A percentile compares a stretch with the other conserved stretches of the same genome.
Conservation (phyloP, 345 rosid genomes). For the Eucalyptus cladocalyx region DNA sequence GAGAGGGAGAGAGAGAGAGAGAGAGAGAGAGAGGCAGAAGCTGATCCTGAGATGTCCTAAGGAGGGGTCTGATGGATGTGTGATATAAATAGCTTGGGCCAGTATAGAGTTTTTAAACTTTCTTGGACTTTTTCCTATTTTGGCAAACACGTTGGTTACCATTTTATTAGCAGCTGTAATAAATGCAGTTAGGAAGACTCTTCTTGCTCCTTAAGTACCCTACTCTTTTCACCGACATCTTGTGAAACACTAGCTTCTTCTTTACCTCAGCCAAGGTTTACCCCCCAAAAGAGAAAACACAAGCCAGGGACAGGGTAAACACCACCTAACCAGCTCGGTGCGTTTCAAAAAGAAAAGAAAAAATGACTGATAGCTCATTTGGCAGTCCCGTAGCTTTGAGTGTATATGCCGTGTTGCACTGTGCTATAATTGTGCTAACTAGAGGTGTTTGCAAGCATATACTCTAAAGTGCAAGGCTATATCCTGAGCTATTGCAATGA, state of each 20-base stretch:
- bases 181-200: slow-evolving; percentile 12
- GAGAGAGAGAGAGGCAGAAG: slow-evolving; percentile 11
- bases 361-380: not conserved
- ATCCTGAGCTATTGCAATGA: not conserved
- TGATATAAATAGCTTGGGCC: slow-evolving; percentile 44
- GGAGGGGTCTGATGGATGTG: slow-evolving; percentile 4
- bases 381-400: not conserved
- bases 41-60: slow-evolving; percentile 19
- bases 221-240: not conserved
- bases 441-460: not conserved
- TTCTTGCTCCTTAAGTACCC: slow-evolving; percentile 9
- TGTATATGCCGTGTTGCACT: not conserved
- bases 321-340: not conserved
- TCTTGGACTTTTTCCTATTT: slow-evolving; percentile 46
- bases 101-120: slow-evolving; percentile 21
- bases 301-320: not conserved
- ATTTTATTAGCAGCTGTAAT: slow-evolving; percentile 7
- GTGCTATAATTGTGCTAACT: not conserved
- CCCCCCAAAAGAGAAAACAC: not conserved
- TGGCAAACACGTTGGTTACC: slow-evolving; percentile 29
- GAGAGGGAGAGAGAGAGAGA: not conserved
- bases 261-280: not conserved
- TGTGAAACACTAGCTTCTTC: not conserved
- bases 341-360: not conserved
- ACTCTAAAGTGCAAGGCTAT: not conserved